These are phyloP conservation scores for Hyaloscypha variabilis DNA, from an alignment of 495 filamentous ascomycete genomes.

Conservation along the genomic window DNA sequence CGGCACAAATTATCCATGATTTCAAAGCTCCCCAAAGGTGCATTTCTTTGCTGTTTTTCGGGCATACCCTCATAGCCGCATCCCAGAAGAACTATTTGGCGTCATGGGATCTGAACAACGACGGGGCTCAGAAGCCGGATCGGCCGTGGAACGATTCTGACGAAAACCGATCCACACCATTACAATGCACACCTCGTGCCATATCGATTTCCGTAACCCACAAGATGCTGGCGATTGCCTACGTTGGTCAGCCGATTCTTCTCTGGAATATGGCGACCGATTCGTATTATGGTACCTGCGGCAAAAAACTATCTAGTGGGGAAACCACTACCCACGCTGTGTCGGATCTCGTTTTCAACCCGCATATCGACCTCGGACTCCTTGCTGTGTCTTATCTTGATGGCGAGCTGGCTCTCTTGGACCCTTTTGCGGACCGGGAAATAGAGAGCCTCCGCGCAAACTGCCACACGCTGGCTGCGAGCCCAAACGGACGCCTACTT, in stretches of 20 bases:
- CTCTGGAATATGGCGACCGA: conserved; percentile 36
- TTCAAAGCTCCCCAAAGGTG: conserved; percentile 14
- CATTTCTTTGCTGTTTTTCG: conserved; percentile 24
- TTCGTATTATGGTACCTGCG: conserved; percentile 34
- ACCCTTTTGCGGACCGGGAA: conserved; percentile 29
- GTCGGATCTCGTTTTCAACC: conserved; percentile 37
- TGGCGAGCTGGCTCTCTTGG: conserved; percentile 35
- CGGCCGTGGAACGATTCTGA: conserved; percentile 23
- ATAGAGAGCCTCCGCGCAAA: conserved; percentile 19
- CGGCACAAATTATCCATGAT: conserved; percentile 18
- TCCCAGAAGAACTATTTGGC: conserved; percentile 22
- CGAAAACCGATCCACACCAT: conserved; percentile 7
- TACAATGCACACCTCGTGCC: conserved; percentile 14
- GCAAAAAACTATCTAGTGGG: conserved; percentile 27
- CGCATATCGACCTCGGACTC: conserved; percentile 33
- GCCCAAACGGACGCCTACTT: conserved; percentile 37
- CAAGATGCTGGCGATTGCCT: conserved; percentile 30
- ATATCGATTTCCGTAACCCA: conserved; percentile 25
- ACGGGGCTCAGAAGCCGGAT: conserved; percentile 11
- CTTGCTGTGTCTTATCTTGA: conserved; percentile 37
- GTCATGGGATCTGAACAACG: conserved; percentile 30
- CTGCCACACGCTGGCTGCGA: conserved; percentile 26
- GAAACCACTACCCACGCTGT: conserved; percentile 30
- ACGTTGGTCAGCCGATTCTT: conserved; percentile 27
- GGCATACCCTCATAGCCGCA: conserved; percentile 26